Base-by-base conservation (phyloP, 2,329 filamentous ascomycete genomes). In the Cladosporium austrohemisphaericum region DNA sequence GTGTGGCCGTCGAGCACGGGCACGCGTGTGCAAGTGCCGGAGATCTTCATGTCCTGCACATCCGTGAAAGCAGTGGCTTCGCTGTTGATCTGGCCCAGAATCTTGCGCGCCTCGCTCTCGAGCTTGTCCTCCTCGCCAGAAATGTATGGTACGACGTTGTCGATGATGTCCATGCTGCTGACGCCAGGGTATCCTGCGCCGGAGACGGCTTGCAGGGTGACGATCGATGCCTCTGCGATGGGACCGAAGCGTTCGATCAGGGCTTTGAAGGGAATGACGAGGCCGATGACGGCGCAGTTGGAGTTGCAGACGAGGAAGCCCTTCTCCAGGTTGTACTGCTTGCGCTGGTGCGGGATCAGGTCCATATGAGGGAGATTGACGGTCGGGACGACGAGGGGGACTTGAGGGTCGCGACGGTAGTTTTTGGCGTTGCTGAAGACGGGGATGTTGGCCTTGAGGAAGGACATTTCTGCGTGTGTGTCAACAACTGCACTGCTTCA, bases 401-500 rank as follows among this genome's bases (percentile, higher is more conserved):
- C 90, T 41, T 92, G 76, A 16, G 90, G 89, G 67, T 95, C 85
- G 66, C 85, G 85, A 61, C 93, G 86, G 78, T 95, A 89, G 80
- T 96, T 97, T 73, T 96, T 96, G 44, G 93, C 91, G 70, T 97
- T 98, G 62, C 90, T 95, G 76, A 98, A 97, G 67, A 96, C 86
- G 62, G 88, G 83, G 44, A 96, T 82, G 64, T 95, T 84, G 53
- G 89, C 85, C 65, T 85, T 86, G 64, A 95, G 79, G 70, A 97
- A 97, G 59, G 87, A 87, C 80, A 88, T 88, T 71, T 97, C 91
- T 91, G 54, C 13, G 26, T 3, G 13, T 3, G 10, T 18, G 32
- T 62, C 50, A 52, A 23, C 53, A 29, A 3, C 16, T 3, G 5
- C 8, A 8, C 14, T 29, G 8, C 32, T 37, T 13, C 16, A 16